Evolutionary conservation across 306 rosid genomes (phyloP).

Genomic region (Fragaria iinumae): DNA sequence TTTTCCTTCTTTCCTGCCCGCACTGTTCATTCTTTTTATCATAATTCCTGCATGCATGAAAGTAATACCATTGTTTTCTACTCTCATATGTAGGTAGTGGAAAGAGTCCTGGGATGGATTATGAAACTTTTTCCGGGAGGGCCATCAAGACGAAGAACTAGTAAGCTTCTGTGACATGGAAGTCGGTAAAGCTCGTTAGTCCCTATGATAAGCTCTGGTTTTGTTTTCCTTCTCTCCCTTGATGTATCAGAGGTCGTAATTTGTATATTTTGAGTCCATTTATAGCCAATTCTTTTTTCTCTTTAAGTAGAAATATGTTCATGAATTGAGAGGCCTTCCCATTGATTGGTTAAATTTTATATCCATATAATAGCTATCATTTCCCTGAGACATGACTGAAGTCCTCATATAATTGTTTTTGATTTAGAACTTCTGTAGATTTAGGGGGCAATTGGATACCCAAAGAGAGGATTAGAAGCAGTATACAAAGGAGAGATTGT

Average conservation of each 20-base stretch:
- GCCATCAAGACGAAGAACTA: conserved; percentile 82
- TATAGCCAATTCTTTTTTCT: conserved; percentile 39
- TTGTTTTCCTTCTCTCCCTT: conserved; percentile 38
- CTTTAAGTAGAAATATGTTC: conserved; percentile 30
- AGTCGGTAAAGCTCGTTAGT: conserved; percentile 29
- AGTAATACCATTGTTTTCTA: background rate
- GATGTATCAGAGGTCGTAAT: conserved; percentile 39
- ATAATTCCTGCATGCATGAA: background rate
- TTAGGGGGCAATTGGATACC: conserved; percentile 35
- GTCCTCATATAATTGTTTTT: conserved; percentile 6
- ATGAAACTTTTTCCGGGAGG: conserved; percentile 98
- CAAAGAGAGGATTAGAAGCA: conserved; percentile 19
- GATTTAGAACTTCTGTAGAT: conserved; percentile 33
- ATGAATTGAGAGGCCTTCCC: conserved; percentile 36
- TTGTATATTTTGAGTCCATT: conserved; percentile 68
- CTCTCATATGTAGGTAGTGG: conserved; percentile 66
- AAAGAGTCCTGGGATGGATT: conserved; percentile 97
- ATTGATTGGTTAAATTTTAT: conserved; percentile 28
- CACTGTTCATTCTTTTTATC: background rate
- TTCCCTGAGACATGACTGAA: conserved; percentile 46
- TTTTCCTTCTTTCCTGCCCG: background rate
- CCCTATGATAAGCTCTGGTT: conserved; percentile 20
- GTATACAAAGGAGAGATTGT: conserved; percentile 22
- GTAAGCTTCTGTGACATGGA: conserved; percentile 72
- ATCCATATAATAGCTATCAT: conserved; percentile 25